Conservation (phyloP, 1,139 yeast species). For the Hanseniaspora gamundiae region DNA sequence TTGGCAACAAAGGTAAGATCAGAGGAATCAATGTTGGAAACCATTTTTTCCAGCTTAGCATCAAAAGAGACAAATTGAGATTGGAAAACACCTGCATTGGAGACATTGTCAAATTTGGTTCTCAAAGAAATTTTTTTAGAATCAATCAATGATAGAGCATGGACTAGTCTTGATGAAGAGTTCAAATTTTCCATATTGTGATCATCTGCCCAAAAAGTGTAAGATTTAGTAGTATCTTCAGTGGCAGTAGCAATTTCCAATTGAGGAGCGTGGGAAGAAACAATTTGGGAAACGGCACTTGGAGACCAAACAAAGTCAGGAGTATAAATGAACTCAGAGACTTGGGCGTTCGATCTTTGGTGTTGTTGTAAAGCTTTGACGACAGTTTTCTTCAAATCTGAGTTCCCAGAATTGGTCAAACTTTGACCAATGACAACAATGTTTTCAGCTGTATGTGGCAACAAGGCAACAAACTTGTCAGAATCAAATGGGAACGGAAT, state of each 20-base stretch:
- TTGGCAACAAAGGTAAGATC: conserved; percentile 57
- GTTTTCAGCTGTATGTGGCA: conserved; percentile 48
- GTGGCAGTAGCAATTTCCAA: conserved; percentile 28
- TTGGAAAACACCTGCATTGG: conserved; percentile 68
- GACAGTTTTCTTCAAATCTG: conserved; percentile 53
- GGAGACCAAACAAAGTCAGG: conserved; percentile 48
- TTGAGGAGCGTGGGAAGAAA: conserved; percentile 34
- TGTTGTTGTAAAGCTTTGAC: conserved; percentile 60
- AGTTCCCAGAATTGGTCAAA: conserved; percentile 26
- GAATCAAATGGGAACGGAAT: conserved; percentile 69
- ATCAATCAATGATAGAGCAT: conserved; percentile 58
- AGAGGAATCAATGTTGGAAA: conserved; percentile 40
- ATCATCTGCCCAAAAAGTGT: conserved; percentile 60
- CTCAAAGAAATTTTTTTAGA: conserved; percentile 41
- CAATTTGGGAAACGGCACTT: conserved; percentile 37
- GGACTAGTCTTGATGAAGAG: conserved; percentile 57
- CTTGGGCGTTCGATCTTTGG: conserved; percentile 26
- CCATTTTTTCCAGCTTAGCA: conserved; percentile 10
- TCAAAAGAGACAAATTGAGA: conserved; percentile 48
- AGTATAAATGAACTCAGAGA: conserved; percentile 42
- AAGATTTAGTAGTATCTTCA: conserved; percentile 24
- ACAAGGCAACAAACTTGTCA: conserved; percentile 40
- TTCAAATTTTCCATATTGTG: conserved; percentile 31
- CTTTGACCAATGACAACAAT: conserved; percentile 57
- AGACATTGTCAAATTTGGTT: conserved; percentile 57